Base-by-base conservation (phyloP, 2,329 filamentous ascomycete genomes). In the Fusarium hostae region DNA sequence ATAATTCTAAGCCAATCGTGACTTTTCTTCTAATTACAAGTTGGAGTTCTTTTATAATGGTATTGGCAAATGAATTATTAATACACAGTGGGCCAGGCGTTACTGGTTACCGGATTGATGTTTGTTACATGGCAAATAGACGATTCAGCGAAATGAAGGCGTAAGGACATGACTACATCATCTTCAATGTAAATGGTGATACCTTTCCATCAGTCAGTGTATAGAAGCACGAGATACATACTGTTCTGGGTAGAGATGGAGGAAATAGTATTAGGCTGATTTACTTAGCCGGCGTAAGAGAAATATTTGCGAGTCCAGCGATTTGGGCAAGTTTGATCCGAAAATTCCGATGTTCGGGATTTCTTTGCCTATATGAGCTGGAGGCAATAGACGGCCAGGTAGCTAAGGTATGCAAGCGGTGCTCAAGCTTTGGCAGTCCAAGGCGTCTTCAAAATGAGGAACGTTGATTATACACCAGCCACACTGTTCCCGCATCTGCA, bases 391-490 rank as follows among this genome's bases (percentile, higher is more conserved):
- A 56, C 43, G 56, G 48, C 37, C 13, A 55, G 61, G 28, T 56
- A 24, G 50, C 62, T 3, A 26, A 26, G 26, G 26, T 26, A 34
- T 66, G 18, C 26, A 56, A 34, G 62, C 65, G 20, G 50, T 66
- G 43, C 55, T 62, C 11, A 68, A 57, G 20, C 15, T 56, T 34
- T 66, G 48, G 50, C 35, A 67, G 44, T 26, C 59, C 34, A 68
- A 52, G 26, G 56, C 56, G 18, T 18, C 30, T 5, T 32, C 26
- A 24, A 66, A 61, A 40, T 35, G 43, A n/a, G 43, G n/a, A 34
- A 41, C 24, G 24, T 8, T 26, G 48, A 40, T 10, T 34, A 18
- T 20, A 35, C 50, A 47, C 35, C 44, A 48, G 20, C 35, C 20
- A 39, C 43, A 56, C 18, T 16, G 44, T 22, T 41, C 41, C 26